Evolutionary conservation across 305 asterid species (phyloP).

Genomic region (Coffea humblotiana): DNA sequence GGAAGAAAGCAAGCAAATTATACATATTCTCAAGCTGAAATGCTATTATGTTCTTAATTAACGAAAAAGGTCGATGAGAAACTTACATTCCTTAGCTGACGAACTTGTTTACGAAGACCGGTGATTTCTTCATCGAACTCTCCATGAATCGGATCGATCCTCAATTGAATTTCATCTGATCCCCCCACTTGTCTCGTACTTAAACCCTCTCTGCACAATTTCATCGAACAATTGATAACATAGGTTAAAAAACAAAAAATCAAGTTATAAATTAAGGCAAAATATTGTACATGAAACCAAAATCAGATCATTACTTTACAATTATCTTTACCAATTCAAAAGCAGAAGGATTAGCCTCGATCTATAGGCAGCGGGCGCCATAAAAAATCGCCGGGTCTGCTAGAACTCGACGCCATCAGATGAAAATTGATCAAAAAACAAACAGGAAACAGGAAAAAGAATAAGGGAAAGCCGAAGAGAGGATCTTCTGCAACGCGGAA

Average conservation of each 20-base stretch:
- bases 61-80: not conserved
- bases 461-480: not conserved
- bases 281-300: not conserved
- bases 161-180: slow-evolving; percentile 73
- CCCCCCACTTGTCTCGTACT: slow-evolving; percentile 64
- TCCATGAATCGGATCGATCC: slow-evolving; percentile 66
- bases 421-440: not conserved
- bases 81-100: slow-evolving; percentile 62
- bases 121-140: slow-evolving; percentile 69
- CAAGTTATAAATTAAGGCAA: not conserved
- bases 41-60: not conserved
- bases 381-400: slow-evolving; percentile 33
- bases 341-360: slow-evolving; percentile 32
- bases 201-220: slow-evolving; percentile 60
- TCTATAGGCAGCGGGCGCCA: slow-evolving; percentile 34
- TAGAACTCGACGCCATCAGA: slow-evolving; percentile 40
- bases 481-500: not conserved
- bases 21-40: not conserved
- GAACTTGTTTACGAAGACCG: slow-evolving; percentile 81
- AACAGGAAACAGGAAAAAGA: too few relatives aligned
- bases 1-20: not conserved
- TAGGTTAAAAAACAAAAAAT: too few relatives aligned
- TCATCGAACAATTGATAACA: not conserved
- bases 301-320: not conserved
- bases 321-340: not conserved